Conservation (phyloP, 352 stramenopile species). For the Phytophthora foliorum region DNA sequence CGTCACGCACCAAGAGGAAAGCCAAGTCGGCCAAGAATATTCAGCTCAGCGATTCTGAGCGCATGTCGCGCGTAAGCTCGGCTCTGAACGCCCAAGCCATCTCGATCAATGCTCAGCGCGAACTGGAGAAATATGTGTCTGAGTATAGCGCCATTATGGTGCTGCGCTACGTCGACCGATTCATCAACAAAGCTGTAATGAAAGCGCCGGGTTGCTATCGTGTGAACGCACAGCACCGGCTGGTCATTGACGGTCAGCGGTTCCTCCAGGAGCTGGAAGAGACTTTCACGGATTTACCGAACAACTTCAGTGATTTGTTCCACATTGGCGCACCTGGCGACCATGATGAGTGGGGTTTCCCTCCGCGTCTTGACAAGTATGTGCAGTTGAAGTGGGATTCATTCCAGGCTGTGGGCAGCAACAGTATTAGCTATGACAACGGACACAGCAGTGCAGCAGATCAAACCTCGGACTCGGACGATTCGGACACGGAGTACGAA, state of each 20-base stretch:
- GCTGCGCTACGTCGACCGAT: conserved; percentile 82
- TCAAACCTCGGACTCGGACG: conserved; percentile 57
- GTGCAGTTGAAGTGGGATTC: conserved; percentile 86
- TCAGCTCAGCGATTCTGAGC: conserved; percentile 55
- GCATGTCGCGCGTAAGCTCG: conserved; percentile 65
- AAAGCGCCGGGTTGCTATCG: conserved; percentile 77
- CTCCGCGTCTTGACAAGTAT: conserved; percentile 71
- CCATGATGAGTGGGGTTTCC: conserved; percentile 66
- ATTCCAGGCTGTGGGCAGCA: conserved; percentile 52
- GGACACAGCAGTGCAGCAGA: conserved; percentile 25
- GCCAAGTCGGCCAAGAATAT: conserved; percentile 51
- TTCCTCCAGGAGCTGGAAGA: conserved; percentile 75
- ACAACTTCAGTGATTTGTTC: conserved; percentile 64
- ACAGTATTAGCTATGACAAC: conserved; percentile 23
- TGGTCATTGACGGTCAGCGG: conserved; percentile 77
- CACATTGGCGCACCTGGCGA: conserved; percentile 33
- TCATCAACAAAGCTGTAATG: conserved; percentile 77
- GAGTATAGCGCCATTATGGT: conserved; percentile 89
- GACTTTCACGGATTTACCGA: conserved; percentile 69
- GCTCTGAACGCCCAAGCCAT: conserved; percentile 72
- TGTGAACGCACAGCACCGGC: conserved; percentile 51
- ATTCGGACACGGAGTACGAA: conserved; percentile 74
- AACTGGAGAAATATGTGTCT: conserved; percentile 69
- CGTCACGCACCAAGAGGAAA: conserved; percentile 41
- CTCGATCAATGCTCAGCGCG: conserved; percentile 76